Conservation (phyloP, 306 rosid species). For the Quercus alba region DNA sequence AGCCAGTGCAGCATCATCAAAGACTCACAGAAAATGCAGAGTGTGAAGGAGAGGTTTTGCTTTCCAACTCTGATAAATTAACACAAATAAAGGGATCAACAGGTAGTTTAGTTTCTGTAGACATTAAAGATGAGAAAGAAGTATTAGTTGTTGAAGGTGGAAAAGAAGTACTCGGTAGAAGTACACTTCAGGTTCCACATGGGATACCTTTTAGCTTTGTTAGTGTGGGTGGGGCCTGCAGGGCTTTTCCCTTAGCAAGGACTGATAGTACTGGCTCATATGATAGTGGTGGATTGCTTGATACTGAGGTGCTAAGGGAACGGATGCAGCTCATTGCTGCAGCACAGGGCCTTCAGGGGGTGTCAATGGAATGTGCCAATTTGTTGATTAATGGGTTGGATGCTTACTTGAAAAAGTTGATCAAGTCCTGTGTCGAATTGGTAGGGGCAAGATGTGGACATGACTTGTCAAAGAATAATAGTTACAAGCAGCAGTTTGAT, state of each 20-base stretch:
- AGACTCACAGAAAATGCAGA: constrained; percentile 24
- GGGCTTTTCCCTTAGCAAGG: constrained; percentile 50
- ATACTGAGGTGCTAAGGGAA: constrained; percentile 59
- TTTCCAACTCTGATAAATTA: constrained; percentile 40
- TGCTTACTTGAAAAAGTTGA: constrained; percentile 75
- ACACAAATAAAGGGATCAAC: constrained; percentile 32
- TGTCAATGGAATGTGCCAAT: constrained; percentile 78
- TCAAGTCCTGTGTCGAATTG: constrained; percentile 73
- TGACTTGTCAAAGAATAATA: constrained; percentile 42
- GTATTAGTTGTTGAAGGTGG: constrained; percentile 49
- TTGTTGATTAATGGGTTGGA: constrained; percentile 65
- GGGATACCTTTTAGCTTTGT: constrained; percentile 83
- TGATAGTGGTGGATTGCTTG: constrained; percentile 71
- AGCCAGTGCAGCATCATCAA: constrained; percentile 67
- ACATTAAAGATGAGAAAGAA: constrained; percentile 42
- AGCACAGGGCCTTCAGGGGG: constrained; percentile 79
- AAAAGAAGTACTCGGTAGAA: constrained; percentile 52
- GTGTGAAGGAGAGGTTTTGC: constrained; percentile 46
- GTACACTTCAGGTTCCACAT: constrained; percentile 72
- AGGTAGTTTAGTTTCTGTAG: constrained; percentile 11
- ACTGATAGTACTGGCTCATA: constrained; percentile 44
- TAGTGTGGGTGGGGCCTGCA: constrained; percentile 84
- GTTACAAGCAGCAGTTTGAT: constrained; percentile 65
- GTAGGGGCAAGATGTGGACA: constrained; percentile 58
- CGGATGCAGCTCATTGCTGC: constrained; percentile 87